phyloP scores from a whole-genome alignment of 2,329 filamentous ascomycete genomes.

The Paecilomyces variotii region DNA sequence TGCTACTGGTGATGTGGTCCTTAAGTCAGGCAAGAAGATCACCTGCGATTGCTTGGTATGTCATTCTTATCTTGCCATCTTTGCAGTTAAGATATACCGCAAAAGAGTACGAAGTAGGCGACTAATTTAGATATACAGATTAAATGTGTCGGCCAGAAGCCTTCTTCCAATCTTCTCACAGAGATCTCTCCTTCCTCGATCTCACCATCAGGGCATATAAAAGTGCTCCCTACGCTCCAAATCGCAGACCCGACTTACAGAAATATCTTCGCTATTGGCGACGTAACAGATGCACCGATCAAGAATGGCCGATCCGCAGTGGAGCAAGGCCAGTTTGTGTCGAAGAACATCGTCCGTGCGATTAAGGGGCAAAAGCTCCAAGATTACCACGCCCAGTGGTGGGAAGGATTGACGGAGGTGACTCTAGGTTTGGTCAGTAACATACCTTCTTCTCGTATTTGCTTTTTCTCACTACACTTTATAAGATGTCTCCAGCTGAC shows the following conservation, averaged over 20 bases:
- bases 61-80: neutral
- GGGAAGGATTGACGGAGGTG: slow-evolving; percentile 46
- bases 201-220: slow-evolving; percentile 43
- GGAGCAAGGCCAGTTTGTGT: slow-evolving; percentile 46
- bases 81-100: no score
- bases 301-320: slow-evolving; percentile 50
- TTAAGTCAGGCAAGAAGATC: slow-evolving; percentile 39
- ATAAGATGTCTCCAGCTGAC: slow-evolving; percentile 13
- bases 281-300: slow-evolving; percentile 48
- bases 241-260: slow-evolving; percentile 41
- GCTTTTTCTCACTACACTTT: neutral
- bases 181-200: slow-evolving; percentile 39
- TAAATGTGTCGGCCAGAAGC: slow-evolving; percentile 52
- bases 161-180: slow-evolving; percentile 45
- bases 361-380: slow-evolving; percentile 35
- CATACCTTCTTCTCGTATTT: neutral
- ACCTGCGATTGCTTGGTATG: slow-evolving; percentile 45
- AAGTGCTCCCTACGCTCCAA: slow-evolving; percentile 51
- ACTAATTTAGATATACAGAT: slow-evolving; percentile 34
- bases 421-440: slow-evolving; percentile 45
- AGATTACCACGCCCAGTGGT: slow-evolving; percentile 39
- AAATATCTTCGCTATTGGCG: slow-evolving; percentile 56
- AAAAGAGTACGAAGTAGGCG: neutral
- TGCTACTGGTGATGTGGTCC: slow-evolving; percentile 31
- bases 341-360: slow-evolving; percentile 46